Base-by-base conservation (phyloP, 2,329 filamentous ascomycete species). In the Talaromyces sp. region DNA sequence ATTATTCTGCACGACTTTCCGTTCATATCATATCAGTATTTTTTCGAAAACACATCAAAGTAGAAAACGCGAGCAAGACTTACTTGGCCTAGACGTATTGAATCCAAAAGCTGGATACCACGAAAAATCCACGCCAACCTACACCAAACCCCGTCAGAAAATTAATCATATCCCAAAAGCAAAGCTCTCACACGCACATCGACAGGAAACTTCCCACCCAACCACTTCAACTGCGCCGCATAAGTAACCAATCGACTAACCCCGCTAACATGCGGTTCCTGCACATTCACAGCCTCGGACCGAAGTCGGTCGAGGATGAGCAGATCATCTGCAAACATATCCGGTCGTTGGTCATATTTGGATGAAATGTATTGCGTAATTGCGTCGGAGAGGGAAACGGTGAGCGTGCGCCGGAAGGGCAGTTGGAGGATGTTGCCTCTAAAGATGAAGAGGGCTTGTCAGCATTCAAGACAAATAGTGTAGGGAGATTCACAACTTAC, bases 341-440 rank as follows among this genome's bases (percentile, higher is more conserved):
- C 91, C 35, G 94, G 93, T 71, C 96, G 93, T 73, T 99, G 94
- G 75, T 97, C 93, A 87, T 97, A 97, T 81, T 97, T 97, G 74
- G 85, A 88, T 61, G 91, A 96, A 69, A 99, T 97, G 78, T 99
- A 97, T 71, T 94, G 87, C 63, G 89, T 91, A 71, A 99, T 91
- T 52, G 91, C 89, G 61, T 84, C 81, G 57, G 89, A 88, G 61
- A 97, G 82, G 60, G 88, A 88, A 40, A 96, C 80, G 58, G 87
- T 82, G 63, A 89, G 85, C 53, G 91, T 93, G 70, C 87, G 89
- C 66, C 93, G 90, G 75, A 97, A 97, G 8, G 93, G 92, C 62
- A 96, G 81, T 70, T 87, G 85, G 57, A 96, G 82, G 58, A 80
- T 76, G 61, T 78, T 79, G 54, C 76, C 78, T 48, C 54, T 57